Evolutionary conservation across 2,329 filamentous ascomycete genomes (phyloP), one percentile per base, ranked within the genome.

Genomic region (Helicocarpus griseus): DNA sequence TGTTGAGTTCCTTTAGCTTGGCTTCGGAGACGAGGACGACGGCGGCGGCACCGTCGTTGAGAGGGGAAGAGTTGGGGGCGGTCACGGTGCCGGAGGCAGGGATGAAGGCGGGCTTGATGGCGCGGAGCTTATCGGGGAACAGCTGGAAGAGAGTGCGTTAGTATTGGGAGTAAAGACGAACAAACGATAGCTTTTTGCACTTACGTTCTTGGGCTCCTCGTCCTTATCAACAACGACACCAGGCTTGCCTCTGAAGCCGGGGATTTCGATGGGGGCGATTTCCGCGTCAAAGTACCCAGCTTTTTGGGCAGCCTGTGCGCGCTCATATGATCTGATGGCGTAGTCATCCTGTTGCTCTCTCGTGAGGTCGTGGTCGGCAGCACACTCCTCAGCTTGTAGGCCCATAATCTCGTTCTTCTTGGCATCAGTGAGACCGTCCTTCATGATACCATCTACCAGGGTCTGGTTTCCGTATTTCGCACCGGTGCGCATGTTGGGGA

Each of bases 381-480:
- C 87, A 73, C 93, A 98, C 65, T 96, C 87, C 78, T 98, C 93
- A 54, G 79, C 93, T 64, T 87, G 81, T 52, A 98, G 73, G 63
- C 93, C 93, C 93, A 98, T 98, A 72, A 96, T 89, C 71, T 97
- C 87, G 73, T 93, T 86, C 75, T 89, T 89, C 59, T 93, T 96
- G 57, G 89, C 89, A 69, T 98, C 93, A 49, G 87, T 94, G 60
- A 98, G 79, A 59, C 93, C 93, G 66, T 98, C 93, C 77, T 90
- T 90, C 64, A 96, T 80, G 58, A 98, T 83, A 61, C 89, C 91
- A 66, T 98, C 93, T 50, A 96, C 79, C 59, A 98, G 78, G 49
- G 78, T 82, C 74, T 91, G 86, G 74, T 97, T 82, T 63, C 93
- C 93, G 72, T 94, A 98, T 76, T 97, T 97, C 71, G 86, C 83